phyloP scores from a whole-genome alignment of 352 stramenopile genomes.

The Globisporangium recalcitrans region DNA sequence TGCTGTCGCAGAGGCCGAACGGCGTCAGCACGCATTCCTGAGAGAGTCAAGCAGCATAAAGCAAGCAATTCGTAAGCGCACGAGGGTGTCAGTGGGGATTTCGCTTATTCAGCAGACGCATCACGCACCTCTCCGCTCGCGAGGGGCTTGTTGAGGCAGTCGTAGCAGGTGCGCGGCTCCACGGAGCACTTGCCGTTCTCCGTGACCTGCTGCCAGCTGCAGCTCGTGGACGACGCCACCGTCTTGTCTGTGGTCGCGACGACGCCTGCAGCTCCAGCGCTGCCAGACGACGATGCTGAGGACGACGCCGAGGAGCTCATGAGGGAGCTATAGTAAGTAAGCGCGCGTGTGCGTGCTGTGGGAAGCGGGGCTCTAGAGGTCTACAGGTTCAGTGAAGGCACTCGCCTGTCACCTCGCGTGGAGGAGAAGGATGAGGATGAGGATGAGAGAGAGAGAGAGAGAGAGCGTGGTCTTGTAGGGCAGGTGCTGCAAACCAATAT shows the following conservation, averaged over 20 bases:
- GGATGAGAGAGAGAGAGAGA: no score
- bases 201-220: constrained; percentile 36
- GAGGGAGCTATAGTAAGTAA: no score
- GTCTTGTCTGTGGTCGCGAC: not conserved
- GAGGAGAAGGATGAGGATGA: not conserved
- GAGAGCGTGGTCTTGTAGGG: not conserved
- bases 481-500: constrained; percentile 3
- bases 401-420: not conserved
- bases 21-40: constrained; percentile 49
- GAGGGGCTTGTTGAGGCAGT: constrained; percentile 49
- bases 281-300: constrained; percentile 1
- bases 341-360: not conserved
- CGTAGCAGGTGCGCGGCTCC: constrained; percentile 47
- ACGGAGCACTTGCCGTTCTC: constrained; percentile 29
- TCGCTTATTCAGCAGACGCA: no score
- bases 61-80: no score
- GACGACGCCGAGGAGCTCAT: constrained; percentile 2
- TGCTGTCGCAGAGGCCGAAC: constrained; percentile 34
- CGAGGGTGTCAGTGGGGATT: no score
- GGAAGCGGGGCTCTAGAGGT: not conserved
- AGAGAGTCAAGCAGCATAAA: not conserved
- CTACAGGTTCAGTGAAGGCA: not conserved
- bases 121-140: constrained; percentile 27
- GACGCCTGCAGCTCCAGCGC: no score
- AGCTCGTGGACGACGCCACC: constrained; percentile 23